Conservation (phyloP, 345 rosid species). For the Fremontodendron californicum region DNA sequence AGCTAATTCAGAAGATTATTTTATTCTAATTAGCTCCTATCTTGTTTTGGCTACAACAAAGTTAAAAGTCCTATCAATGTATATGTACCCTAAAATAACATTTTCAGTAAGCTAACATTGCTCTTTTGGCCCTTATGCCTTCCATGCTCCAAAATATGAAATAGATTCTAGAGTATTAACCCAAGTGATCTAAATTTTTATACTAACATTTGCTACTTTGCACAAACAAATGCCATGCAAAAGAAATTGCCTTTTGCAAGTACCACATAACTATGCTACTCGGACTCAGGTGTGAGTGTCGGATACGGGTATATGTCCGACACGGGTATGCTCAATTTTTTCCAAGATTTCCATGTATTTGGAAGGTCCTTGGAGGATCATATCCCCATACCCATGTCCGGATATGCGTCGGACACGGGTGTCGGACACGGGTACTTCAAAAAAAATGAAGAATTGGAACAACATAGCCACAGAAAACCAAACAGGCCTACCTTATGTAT, state of each 20-base stretch:
- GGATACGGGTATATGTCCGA: too few relatives aligned
- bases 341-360: too few relatives aligned
- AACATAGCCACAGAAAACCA: neutral
- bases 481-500: constrained; percentile 75
- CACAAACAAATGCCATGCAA: neutral
- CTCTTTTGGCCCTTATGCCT: neutral
- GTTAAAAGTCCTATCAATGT: neutral
- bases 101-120: neutral
- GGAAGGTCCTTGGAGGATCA: too few relatives aligned
- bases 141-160: neutral
- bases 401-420: too few relatives aligned
- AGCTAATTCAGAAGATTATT: neutral
- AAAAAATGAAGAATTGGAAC: too few relatives aligned
- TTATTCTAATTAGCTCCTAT: neutral
- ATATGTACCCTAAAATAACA: neutral
- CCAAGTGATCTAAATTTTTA: neutral
- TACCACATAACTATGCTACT: too few relatives aligned
- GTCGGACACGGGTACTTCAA: too few relatives aligned
- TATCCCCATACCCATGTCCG: too few relatives aligned
- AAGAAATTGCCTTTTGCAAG: neutral
- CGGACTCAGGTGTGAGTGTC: too few relatives aligned
- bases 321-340: too few relatives aligned
- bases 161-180: neutral
- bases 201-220: neutral
- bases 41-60: constrained; percentile 6